Conservation (phyloP, 129 eudicot species). For the Daucus carota region DH1_v3.0 NC_030389.2:32269501-32270000, state of each 20-base stretch:
- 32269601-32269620: neutral
- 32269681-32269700: constrained; percentile 85
- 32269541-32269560: constrained; percentile 12
- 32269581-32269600: neutral
- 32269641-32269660: constrained; percentile 10
- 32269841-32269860: constrained; percentile 7
- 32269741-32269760: constrained; percentile 9
- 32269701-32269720: constrained; percentile 54
- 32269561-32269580: constrained; percentile 9
- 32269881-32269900: constrained; percentile 32
- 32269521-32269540: constrained; percentile 3
- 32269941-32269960: constrained; percentile 85
- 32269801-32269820: neutral
- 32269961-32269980: constrained; percentile 53
- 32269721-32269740: constrained; percentile 5
- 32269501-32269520: neutral
- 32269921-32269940: constrained; percentile 74
- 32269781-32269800: constrained; percentile 12
- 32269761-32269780: constrained; percentile 12
- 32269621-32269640: constrained; percentile 5
- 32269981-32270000: constrained; percentile 21
- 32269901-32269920: constrained; percentile 83
- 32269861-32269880: constrained; percentile 14
- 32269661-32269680: constrained; percentile 3
- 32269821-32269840: constrained; percentile 14